Base-by-base conservation (phyloP, 495 filamentous ascomycete genomes). In the Penicillium verhagenii region DNA sequence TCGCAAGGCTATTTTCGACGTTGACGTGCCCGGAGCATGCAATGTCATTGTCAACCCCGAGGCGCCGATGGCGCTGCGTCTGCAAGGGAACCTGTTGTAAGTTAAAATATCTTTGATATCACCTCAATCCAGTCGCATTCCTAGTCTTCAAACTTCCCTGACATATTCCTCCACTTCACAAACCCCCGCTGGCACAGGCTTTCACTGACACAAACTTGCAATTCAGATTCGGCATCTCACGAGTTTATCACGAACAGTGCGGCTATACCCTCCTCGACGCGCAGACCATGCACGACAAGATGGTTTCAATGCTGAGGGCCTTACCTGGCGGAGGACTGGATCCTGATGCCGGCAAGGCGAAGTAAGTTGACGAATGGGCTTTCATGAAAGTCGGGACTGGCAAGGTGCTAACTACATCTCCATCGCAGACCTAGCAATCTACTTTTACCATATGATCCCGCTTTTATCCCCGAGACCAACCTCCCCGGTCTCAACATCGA, bases 61-160 rank as follows among this genome's bases (percentile, higher is more conserved):
- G 21, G 92, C 88, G 6, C 94, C 94, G 9, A 88, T 98, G 78
- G 94, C 94, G 2, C 70, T 98, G 63, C 87, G 94, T 14, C 82
- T 98, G 28, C 94, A 98, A 69, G 91, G 92, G 9, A 96, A 88
- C 61, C 73, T 98, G 25, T 82, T 98, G 75, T 86, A 69, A 64
- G 79, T 61, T 20, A 13, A 1, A 35, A 44, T 16, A 3, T 23
- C 47, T 20, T 23, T 18, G 25, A 39, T 10, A 8, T 38, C 51
- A 13, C 13, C 44, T 66, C 23, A 10, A 3, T 16, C 3, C 6
- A 23, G 14, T 23, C 24, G 20, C 14, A 44, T 40, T 35, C 25
- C 8, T 38, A 52, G 19, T 43, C 31, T 28, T n/a, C 50, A n/a
- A n/a, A n/a, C n/a, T n/a, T n/a, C n/a, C n/a, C n/a, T n/a, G n/a